phyloP scores from a whole-genome alignment of 169 alveolate species.

The Eimeria maxima region DNA sequence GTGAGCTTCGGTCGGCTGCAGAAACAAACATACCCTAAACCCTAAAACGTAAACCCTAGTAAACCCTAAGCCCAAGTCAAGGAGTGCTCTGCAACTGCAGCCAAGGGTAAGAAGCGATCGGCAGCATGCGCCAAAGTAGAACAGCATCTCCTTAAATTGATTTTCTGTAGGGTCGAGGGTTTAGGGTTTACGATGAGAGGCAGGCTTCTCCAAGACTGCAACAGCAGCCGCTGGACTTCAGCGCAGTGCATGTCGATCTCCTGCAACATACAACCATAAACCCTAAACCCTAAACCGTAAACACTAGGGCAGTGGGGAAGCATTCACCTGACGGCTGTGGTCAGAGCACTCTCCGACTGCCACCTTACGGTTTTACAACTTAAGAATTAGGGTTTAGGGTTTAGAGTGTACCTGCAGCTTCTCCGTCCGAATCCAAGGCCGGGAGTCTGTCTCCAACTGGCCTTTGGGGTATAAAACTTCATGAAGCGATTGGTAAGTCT shows the following conservation, averaged over 20 bases:
- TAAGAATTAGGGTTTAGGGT: conserved; percentile 51
- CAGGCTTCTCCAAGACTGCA: conserved; percentile 83
- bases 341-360: background rate
- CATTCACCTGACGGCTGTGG: background rate
- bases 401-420: conserved; percentile 64
- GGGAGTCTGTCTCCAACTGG: conserved; percentile 9
- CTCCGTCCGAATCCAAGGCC: conserved; percentile 75
- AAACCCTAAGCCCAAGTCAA: too few species aligned
- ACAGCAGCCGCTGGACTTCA: conserved; percentile 84
- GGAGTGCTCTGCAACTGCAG: too few species aligned
- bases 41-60: too few species aligned
- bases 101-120: too few species aligned
- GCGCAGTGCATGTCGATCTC: conserved; percentile 78
- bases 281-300: conserved; percentile 11
- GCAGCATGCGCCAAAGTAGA: too few species aligned
- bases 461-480: conserved; percentile 76
- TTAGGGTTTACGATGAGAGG: conserved; percentile 40
- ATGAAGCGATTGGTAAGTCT: conserved; percentile 81
- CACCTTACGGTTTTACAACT: too few species aligned
- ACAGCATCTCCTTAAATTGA: too few species aligned
- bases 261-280: background rate
- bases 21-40: too few species aligned
- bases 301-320: background rate
- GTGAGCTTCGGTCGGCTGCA: too few species aligned
- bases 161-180: too few species aligned